Evolutionary conservation across 805 yeast species (phyloP), one percentile per base, ranked within the genome.

Genomic region (Lipomyces chichibuensis): DNA sequence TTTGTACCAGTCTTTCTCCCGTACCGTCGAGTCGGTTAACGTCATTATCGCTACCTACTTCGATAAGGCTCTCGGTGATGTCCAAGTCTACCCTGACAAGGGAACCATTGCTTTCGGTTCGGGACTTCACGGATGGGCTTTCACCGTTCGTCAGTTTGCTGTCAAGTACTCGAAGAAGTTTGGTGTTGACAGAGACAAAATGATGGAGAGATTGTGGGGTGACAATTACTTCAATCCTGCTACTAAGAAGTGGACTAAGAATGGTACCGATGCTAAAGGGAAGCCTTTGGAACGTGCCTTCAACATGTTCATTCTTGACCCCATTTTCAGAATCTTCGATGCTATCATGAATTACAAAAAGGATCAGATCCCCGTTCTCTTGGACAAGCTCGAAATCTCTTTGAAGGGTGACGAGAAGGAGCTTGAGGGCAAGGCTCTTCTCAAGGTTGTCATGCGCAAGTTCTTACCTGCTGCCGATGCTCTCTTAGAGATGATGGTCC

Each of bases 381-480:
- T 94, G 78, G 94, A 89, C 81, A 95, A 95, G 85, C 91, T 94
- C 81, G 98, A 93, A 82, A 92, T 94, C 79, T 77, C 76, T 87
- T 87, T 94, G 83, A 95, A 95, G 90, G 86, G 89, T 84, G 98
- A 94, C 74, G 99, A 94, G 88, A 92, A 89, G 86, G 98, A 94
- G 77, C 89, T 94, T 78, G 98, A 92, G 87, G 99, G 98, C 86
- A 94, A 94, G 89, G 97, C 97, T 77, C 88, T 94, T 79, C 88
- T 94, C 83, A 94, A 94, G 91, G 89, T 92, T 79, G 98, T 93
- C 81, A 95, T 94, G 98, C 92, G 96, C 87, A 94, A 95, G 87
- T 94, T 95, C 94, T 88, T 94, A 85, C 99, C 99, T 84, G 98
- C 98, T 83, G 98, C 99, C 79, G 98, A 94, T 81, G 99, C 99